Conservation (phyloP, 2,329 filamentous ascomycete genomes). For the Talaromyces sp. region DNA sequence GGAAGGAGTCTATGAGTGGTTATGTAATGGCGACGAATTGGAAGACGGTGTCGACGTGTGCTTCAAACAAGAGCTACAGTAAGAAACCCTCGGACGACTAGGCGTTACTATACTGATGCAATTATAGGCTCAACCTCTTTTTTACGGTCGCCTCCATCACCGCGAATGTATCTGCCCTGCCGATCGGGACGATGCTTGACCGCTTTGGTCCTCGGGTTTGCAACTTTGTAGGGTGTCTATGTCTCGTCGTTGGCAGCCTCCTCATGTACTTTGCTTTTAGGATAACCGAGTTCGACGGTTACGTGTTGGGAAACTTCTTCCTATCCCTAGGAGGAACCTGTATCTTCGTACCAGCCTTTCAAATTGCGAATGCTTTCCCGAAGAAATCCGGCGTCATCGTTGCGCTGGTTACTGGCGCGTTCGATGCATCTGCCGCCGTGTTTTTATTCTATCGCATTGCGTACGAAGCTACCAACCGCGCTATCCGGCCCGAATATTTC, state of each 20-base stretch:
- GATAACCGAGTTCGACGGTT: constrained; percentile 64
- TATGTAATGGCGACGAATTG: constrained; percentile 56
- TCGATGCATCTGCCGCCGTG: constrained; percentile 75
- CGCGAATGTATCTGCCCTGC: constrained; percentile 81
- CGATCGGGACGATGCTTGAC: constrained; percentile 80
- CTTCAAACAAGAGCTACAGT: constrained; percentile 55
- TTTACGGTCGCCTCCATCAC: constrained; percentile 85
- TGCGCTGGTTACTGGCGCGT: constrained; percentile 74
- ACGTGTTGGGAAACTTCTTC: constrained; percentile 70
- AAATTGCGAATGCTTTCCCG: constrained; percentile 79
- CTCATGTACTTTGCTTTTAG: constrained; percentile 67
- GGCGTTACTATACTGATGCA: constrained; percentile 11
- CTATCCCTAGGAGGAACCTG: constrained; percentile 75
- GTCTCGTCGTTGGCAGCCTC: constrained; percentile 65
- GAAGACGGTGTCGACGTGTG: constrained; percentile 50
- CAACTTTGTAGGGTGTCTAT: constrained; percentile 64
- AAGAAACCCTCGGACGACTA: constrained; percentile 5
- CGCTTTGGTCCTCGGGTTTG: constrained; percentile 76
- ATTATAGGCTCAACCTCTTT: constrained; percentile 70
- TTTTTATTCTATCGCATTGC: constrained; percentile 72
- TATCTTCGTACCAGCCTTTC: constrained; percentile 76
- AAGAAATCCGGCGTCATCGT: constrained; percentile 71
- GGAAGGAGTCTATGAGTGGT: constrained; percentile 68
- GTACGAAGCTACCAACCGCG: constrained; percentile 56
- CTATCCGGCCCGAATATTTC: constrained; percentile 56